Evolutionary conservation across 345 rosid species (phyloP).

Genomic region (Pistacia integerrima): DNA sequence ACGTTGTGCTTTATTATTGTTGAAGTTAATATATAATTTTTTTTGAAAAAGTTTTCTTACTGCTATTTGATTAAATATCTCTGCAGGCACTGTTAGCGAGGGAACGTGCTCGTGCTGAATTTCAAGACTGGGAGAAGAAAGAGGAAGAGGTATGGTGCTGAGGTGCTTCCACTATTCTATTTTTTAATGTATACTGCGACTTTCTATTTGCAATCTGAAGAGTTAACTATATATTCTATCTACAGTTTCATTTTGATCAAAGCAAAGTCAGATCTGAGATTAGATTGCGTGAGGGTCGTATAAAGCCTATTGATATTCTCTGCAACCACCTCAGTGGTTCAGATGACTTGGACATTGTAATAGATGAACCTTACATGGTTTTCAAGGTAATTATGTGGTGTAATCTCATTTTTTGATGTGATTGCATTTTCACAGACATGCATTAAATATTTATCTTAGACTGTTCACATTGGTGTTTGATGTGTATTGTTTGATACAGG

Average conservation of each 20-base stretch:
- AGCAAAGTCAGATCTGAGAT: constrained; percentile 93
- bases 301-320: constrained; percentile 83
- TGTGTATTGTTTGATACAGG: constrained; percentile 44
- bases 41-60: neutral
- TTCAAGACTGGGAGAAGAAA: constrained; percentile 98
- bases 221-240: constrained; percentile 26
- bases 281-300: constrained; percentile 83
- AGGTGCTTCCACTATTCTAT: constrained; percentile 1
- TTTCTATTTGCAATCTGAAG: constrained; percentile 14
- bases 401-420: neutral
- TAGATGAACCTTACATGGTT: constrained; percentile 87
- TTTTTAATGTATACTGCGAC: neutral
- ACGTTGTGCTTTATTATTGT: constrained; percentile 5
- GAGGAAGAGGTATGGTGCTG: constrained; percentile 73
- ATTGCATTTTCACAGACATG: neutral
- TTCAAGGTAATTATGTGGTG: constrained; percentile 60
- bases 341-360: constrained; percentile 77
- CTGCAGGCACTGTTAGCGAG: constrained; percentile 85
- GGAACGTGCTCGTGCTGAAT: constrained; percentile 97
- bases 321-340: constrained; percentile 82
- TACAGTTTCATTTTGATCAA: constrained; percentile 95
- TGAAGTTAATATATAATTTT: neutral
- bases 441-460: constrained; percentile 8
- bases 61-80: neutral
- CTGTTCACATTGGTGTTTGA: constrained; percentile 14